Evolutionary conservation across 2,329 filamentous ascomycete genomes (phyloP).

Genomic region (Hymenoscyphus scutula): DNA sequence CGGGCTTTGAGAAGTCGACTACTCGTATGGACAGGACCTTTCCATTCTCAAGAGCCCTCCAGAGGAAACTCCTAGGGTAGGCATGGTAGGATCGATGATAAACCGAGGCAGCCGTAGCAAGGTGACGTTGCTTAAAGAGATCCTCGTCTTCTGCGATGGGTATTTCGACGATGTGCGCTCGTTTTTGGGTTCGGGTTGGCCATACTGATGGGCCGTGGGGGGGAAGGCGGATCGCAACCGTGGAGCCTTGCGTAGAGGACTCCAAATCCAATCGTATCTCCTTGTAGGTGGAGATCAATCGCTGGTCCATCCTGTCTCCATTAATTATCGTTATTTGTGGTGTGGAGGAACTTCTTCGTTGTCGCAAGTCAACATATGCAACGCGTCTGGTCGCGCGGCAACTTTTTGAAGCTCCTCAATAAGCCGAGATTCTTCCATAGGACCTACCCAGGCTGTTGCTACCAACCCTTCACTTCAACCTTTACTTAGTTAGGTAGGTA

Average conservation of each 20-base stretch:
- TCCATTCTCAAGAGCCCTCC: constrained; percentile 81
- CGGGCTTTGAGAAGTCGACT: constrained; percentile 71
- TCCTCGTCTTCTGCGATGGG: constrained; percentile 64
- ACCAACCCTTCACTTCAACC: neutral
- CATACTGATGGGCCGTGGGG: constrained; percentile 43
- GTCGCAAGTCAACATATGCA: constrained; percentile 10
- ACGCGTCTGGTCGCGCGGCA: constrained; percentile 16
- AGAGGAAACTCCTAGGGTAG: constrained; percentile 82
- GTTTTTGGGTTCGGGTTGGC: constrained; percentile 39
- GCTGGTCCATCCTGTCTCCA: constrained; percentile 68
- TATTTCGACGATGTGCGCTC: constrained; percentile 38
- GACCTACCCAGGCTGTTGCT: neutral
- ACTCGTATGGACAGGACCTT: constrained; percentile 79
- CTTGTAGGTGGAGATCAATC: constrained; percentile 71
- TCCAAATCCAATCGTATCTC: constrained; percentile 84
- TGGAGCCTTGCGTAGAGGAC: constrained; percentile 64
- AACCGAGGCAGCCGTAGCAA: constrained; percentile 77
- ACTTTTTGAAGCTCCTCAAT: constrained; percentile 15
- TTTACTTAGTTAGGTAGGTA: no score
- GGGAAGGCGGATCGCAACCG: constrained; percentile 68
- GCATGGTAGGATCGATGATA: constrained; percentile 77
- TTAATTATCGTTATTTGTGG: constrained; percentile 37
- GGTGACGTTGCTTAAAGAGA: constrained; percentile 66
- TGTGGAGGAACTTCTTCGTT: constrained; percentile 13
- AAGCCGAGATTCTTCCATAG: constrained; percentile 1